Base-by-base conservation (phyloP, 345 rosid species). In the Clausena lansium region DNA sequence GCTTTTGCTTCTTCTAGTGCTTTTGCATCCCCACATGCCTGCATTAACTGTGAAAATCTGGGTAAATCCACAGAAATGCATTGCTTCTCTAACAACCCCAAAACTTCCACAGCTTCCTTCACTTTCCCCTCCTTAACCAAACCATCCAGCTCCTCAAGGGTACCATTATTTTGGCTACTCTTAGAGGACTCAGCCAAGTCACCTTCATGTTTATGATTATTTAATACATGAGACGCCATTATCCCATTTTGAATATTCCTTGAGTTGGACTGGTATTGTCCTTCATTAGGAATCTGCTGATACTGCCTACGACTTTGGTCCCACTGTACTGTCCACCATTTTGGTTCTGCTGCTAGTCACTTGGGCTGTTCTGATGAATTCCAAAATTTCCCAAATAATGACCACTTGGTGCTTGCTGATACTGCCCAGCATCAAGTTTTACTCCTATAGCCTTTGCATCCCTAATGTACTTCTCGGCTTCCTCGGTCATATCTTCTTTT, bases 1-100 rank as follows among this genome's bases (percentile, higher is more conserved):
- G 50, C 63, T 81, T 86, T 88, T 41, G 94, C 98, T 79, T 93
- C 94, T 76, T 90, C 69, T 35, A 86, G 71, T 78, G 88, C 89
- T 75, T 88, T 85, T 58, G 75, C 85, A 65, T 95, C 91, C 8
- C 90, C 96, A 77, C 97, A 95, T 3, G 78, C 81, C 72, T 84
- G 79, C 39, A 93, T 87, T 83, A 95, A 82, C 45, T 68, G 75
- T 74, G 91, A 78, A 55, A 83, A 83, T n/a, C 82, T 78, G 62
- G 74, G 64, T 61, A 84, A 82, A 83, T 92, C 96, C 76, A 95
- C 84, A 65, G 67, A 32, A 81, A 86, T 52, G 65, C 78, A 36
- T 76, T 77, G 69, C 71, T 81, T 79, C 63, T 80, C 88, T 74
- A 95, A 81, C 74, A 79, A 81, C 57, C 73, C 81, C 80, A 88